These are phyloP conservation scores for Malus hybrid DNA, from an alignment of 331 rosid species.

Conservation along the genomic window DNA sequence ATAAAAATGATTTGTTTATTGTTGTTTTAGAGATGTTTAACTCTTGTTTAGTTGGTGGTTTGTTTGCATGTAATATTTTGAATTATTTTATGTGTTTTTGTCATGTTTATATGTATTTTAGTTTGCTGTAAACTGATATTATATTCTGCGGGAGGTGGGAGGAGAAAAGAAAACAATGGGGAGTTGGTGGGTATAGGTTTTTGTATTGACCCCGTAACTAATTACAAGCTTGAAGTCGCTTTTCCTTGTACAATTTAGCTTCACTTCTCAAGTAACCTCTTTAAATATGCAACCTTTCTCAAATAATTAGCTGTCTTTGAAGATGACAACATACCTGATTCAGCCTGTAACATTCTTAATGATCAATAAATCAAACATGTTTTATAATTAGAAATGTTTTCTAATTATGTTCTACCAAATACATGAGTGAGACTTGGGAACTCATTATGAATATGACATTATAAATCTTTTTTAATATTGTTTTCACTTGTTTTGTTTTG, in stretches of 20 bases:
- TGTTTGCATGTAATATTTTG: not conserved
- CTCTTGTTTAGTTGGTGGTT: not conserved
- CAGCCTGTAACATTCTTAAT: not conserved
- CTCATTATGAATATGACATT: not conserved
- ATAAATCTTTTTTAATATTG: not conserved
- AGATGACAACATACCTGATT: slow-evolving; percentile 52
- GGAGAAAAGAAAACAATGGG: not conserved
- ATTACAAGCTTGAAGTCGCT: slow-evolving; percentile 78
- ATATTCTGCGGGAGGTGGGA: not conserved
- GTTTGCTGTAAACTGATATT: too few relatives aligned
- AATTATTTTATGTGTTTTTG: not conserved
- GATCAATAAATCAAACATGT: not conserved
- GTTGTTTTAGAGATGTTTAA: not conserved
- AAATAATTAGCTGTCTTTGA: slow-evolving; percentile 39
- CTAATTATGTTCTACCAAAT: slow-evolving; percentile 1
- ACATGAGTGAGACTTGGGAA: not conserved
- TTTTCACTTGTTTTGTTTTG: not conserved
- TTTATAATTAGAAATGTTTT: not conserved
- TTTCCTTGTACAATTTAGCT: slow-evolving; percentile 56
- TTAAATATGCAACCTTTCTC: slow-evolving; percentile 28
- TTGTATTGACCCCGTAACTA: slow-evolving; percentile 67
- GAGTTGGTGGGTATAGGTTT: slow-evolving; percentile 38
- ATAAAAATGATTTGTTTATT: not conserved
- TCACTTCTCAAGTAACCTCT: slow-evolving; percentile 60
- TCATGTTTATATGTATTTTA: not conserved